phyloP scores from a whole-genome alignment of 352 stramenopile genomes.

The Phytopythium delawarense region DNA sequence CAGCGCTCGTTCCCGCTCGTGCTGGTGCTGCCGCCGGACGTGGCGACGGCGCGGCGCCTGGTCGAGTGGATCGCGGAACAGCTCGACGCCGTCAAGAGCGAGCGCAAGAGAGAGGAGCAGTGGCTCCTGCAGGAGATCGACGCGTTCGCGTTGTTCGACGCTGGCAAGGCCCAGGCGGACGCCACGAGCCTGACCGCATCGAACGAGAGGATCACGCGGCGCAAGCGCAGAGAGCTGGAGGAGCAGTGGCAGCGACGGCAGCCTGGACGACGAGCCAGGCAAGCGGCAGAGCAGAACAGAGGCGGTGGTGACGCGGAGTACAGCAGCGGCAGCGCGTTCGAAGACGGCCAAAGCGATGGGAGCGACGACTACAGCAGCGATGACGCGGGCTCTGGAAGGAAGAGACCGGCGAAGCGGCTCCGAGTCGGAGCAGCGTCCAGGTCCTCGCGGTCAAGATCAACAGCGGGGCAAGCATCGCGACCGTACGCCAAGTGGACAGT shows the following conservation, averaged over 20 bases:
- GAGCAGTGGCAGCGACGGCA: background rate
- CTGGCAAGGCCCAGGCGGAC: background rate
- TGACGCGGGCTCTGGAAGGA: background rate
- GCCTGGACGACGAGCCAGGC: background rate
- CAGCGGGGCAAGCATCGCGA: background rate
- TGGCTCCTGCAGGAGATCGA: constrained; percentile 59
- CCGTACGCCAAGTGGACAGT: constrained; percentile 50
- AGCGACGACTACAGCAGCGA: background rate
- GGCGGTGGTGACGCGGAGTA: background rate
- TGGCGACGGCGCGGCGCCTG: constrained; percentile 45
- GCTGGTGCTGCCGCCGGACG: constrained; percentile 48
- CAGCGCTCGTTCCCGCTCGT: constrained; percentile 68
- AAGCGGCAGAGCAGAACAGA: background rate
- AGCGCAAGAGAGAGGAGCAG: constrained; percentile 35
- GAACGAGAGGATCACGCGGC: background rate
- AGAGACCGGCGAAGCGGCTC: background rate
- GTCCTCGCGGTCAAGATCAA: background rate
- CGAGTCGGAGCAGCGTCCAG: background rate
- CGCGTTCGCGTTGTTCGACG: constrained; percentile 27
- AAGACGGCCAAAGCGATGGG: background rate
- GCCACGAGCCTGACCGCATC: background rate
- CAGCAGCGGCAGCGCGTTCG: background rate
- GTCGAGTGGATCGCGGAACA: constrained; percentile 65
- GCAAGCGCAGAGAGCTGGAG: background rate
- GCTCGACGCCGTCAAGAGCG: constrained; percentile 33